Base-by-base conservation (phyloP, 495 filamentous ascomycete species). In the Aspergillus homomorphus region DNA sequence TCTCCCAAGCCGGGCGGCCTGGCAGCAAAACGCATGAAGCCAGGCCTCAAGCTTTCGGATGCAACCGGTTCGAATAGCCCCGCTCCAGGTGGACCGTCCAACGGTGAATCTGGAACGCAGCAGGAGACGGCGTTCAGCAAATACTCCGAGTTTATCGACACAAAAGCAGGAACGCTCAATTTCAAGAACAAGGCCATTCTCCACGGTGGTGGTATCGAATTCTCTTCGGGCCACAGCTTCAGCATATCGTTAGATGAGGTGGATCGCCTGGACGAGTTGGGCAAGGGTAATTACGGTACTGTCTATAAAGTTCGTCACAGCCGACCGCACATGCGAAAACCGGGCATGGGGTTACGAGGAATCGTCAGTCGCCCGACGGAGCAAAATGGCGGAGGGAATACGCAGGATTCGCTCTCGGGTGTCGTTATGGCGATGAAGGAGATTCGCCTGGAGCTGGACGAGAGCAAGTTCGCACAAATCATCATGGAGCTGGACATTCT, bases 371-470 rank as follows among this genome's bases (percentile, higher is more conserved):
- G 74, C 58, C 19, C 80, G 62, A 49, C 58, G 8, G 68, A 51
- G 12, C 62, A 64, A 8, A 69, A 66, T 33, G 45, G 64, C 5
- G 56, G 61, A 30, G 30, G 45, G 2, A 61, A 57, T n/a, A 56
- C 66, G 4, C 52, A 70, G 5, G 73, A 75, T 30, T 73, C 74
- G 23, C 72, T 79, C 14, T 84, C 85, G 0, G 92, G 91, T 4
- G 79, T 89, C 26, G 78, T 95, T 62, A 99, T 99, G 94, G 94
- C 94, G 15, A 98, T 99, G 94, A 98, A 99, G 66, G 94, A 99
- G 72, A 95, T 98, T 57, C 84, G 94, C n/a, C 77, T 99, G 22
- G 94, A 99, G 69, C 77, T 99, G 42, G 94, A 99, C 63, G 94
- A 98, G 69, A 88, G 88, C 54, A 98, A 98, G 70, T 96, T 99